Evolutionary conservation across 176 grass and related monocot species (phyloP).

Genomic region (bread wheat (Triticum aestivum)): IWGSC_CS_RefSeq_v2.1 NC_057794.1:134894145-134894644

Average conservation of each 20-base stretch:
- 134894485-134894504: conserved; percentile 47
- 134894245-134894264: background rate
- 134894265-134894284: conserved; percentile 12
- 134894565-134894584: conserved; percentile 39
- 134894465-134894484: conserved; percentile 26
- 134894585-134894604: conserved; percentile 61
- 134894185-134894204: background rate
- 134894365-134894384: background rate
- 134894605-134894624: conserved; percentile 64
- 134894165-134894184: background rate
- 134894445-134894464: conserved; percentile 37
- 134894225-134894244: background rate
- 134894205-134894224: background rate
- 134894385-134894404: conserved; percentile 42
- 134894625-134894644: conserved; percentile 59
- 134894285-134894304: conserved; percentile 25
- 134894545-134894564: conserved; percentile 53
- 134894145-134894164: background rate
- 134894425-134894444: background rate
- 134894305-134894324: conserved; percentile 48
- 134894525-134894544: conserved; percentile 49
- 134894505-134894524: conserved; percentile 44
- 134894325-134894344: conserved; percentile 39
- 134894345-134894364: conserved; percentile 23
- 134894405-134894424: conserved; percentile 58